Evolutionary conservation across 2,329 filamentous ascomycete genomes (phyloP).

Genomic region (Cytospora mali): DNA sequence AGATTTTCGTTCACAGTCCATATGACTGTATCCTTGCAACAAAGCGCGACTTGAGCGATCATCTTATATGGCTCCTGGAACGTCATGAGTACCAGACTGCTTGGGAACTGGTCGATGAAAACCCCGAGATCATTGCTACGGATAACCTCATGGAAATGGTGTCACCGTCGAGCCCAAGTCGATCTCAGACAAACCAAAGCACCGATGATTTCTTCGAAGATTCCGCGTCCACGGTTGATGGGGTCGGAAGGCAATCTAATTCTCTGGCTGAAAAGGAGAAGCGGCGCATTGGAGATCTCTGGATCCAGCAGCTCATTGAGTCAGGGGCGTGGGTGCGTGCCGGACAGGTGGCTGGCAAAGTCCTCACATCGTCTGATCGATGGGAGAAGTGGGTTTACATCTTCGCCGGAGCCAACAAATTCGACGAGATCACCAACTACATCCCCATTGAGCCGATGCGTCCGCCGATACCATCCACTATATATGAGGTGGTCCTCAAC

Average conservation of each 20-base stretch:
- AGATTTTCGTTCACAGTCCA: constrained; percentile 94
- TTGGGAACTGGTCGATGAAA: constrained; percentile 86
- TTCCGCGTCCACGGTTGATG: constrained; percentile 62
- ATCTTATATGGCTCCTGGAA: constrained; percentile 82
- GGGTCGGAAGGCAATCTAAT: constrained; percentile 58
- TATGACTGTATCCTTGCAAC: constrained; percentile 95
- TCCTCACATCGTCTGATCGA: constrained; percentile 74
- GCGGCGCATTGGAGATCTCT: constrained; percentile 85
- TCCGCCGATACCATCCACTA: constrained; percentile 75
- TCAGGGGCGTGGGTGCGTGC: constrained; percentile 75
- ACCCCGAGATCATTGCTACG: constrained; percentile 70
- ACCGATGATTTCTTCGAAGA: constrained; percentile 77
- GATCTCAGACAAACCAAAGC: constrained; percentile 35
- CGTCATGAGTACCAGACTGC: constrained; percentile 80
- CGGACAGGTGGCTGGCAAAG: constrained; percentile 78
- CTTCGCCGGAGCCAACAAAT: constrained; percentile 82
- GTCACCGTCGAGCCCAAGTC: constrained; percentile 40
- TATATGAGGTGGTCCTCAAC: constrained; percentile 87
- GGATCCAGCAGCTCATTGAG: constrained; percentile 84
- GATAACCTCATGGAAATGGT: constrained; percentile 45
- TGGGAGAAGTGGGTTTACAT: constrained; percentile 98
- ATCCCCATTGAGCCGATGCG: constrained; percentile 78
- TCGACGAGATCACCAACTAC: constrained; percentile 85
- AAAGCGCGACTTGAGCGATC: constrained; percentile 82
- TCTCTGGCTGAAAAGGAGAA: constrained; percentile 84